phyloP scores from a whole-genome alignment of 1,139 yeast genomes.

The Debaryomyces subglobosus region DNA sequence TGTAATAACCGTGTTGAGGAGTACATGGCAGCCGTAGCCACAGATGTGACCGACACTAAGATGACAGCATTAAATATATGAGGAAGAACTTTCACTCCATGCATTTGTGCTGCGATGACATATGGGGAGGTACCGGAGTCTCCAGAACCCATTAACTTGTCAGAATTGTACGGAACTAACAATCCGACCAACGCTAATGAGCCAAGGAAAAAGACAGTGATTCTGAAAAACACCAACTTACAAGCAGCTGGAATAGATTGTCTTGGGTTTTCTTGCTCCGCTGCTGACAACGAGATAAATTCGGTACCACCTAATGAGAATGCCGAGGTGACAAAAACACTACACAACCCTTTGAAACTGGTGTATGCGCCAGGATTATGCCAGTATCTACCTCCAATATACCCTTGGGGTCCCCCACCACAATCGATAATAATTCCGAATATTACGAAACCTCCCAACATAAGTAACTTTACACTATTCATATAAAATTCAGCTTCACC shows the following conservation, averaged over 20 bases:
- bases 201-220: constrained; percentile 43
- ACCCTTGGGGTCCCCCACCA: constrained; percentile 44
- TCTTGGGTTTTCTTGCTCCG: constrained; percentile 46
- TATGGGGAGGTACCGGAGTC: constrained; percentile 47
- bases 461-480: constrained; percentile 39
- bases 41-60: constrained; percentile 35
- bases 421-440: constrained; percentile 43
- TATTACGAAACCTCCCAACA: constrained; percentile 43
- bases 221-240: constrained; percentile 44
- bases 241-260: constrained; percentile 45
- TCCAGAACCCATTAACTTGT: constrained; percentile 43
- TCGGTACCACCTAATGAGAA: constrained; percentile 46
- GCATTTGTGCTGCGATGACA: constrained; percentile 47
- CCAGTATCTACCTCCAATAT: constrained; percentile 54
- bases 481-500: constrained; percentile 49
- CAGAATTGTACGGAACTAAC: constrained; percentile 44
- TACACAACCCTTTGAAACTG: constrained; percentile 42
- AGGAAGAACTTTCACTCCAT: constrained; percentile 38
- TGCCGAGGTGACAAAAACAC: constrained; percentile 43
- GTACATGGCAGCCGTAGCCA: constrained; percentile 37
- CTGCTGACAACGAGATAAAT: constrained; percentile 44
- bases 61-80: constrained; percentile 36
- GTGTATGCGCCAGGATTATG: constrained; percentile 43
- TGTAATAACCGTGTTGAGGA: constrained; percentile 35
- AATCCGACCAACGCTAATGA: constrained; percentile 45